Percentiles rank a stretch among this genome's conserved stretches.
Evolutionary conservation across 73 alveolate genomes (phyloP).

Genomic region (Blepharisma japonicum): DNA sequence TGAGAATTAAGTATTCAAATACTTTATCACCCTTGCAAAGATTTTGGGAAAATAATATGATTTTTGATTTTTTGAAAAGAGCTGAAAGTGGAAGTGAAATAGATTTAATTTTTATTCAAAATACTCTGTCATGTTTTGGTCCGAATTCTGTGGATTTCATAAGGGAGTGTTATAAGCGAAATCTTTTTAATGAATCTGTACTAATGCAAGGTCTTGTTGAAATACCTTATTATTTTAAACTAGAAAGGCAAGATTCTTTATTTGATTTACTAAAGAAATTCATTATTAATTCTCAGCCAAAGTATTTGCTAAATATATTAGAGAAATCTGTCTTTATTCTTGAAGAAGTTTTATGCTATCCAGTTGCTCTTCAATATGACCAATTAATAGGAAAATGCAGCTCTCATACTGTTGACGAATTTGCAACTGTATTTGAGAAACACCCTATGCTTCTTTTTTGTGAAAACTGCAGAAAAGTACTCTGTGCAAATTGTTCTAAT

Average conservation of each 20-base stretch:
- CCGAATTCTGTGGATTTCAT: background rate
- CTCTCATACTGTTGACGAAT: background rate
- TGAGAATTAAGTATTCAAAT: background rate
- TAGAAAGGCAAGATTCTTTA: background rate
- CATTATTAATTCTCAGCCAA: background rate
- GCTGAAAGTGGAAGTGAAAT: background rate
- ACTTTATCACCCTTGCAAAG: slow-evolving; percentile 1
- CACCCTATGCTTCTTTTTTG: slow-evolving; percentile 3
- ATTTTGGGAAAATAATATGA: background rate
- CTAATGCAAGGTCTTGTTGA: background rate
- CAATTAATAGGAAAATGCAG: background rate
- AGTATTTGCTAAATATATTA: background rate
- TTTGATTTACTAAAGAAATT: background rate
- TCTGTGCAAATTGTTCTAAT: background rate
- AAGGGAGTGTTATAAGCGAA: background rate
- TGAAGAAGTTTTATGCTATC: background rate
- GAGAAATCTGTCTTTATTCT: background rate
- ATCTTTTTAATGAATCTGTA: background rate
- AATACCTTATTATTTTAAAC: background rate
- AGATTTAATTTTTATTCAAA: background rate
- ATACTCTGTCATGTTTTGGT: slow-evolving; percentile 1
- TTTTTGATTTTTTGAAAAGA: background rate
- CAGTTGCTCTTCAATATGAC: background rate
- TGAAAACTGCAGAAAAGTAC: background rate
- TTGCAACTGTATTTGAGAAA: background rate